Percentiles rank a stretch among this genome's conserved stretches.
Conservation (phyloP, 306 rosid species). For the Arachis stenosperma region DNA sequence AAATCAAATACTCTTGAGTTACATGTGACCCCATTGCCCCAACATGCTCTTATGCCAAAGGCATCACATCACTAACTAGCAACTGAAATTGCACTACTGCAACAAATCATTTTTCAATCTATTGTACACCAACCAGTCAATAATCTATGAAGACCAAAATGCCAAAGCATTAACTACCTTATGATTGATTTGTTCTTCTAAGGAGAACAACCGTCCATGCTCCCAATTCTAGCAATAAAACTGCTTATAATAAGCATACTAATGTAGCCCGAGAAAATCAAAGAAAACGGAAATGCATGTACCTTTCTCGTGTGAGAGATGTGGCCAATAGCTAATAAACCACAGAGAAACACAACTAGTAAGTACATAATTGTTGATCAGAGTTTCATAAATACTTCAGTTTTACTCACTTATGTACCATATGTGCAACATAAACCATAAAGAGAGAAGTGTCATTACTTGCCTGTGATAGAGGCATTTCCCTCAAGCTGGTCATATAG, state of each 20-base stretch:
- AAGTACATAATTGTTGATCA: slow-evolving; percentile 33
- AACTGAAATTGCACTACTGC: background rate
- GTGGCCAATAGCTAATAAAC: slow-evolving; percentile 70
- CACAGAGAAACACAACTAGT: slow-evolving; percentile 39
- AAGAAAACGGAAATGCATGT: slow-evolving; percentile 34
- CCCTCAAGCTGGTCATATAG: slow-evolving; percentile 79
- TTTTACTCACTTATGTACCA: too few species aligned
- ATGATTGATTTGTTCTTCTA: slow-evolving; percentile 83
- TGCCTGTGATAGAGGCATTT: slow-evolving; percentile 77
- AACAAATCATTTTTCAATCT: slow-evolving; percentile 27
- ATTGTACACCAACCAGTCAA: slow-evolving; percentile 6
- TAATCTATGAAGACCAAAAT: slow-evolving; percentile 25
- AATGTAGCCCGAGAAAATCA: slow-evolving; percentile 7
- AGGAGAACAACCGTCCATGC: slow-evolving; percentile 75
- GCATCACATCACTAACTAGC: slow-evolving; percentile 20
- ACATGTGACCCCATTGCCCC: slow-evolving; percentile 6
- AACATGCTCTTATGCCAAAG: slow-evolving; percentile 7
- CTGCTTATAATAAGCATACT: slow-evolving; percentile 18
- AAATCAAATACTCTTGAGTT: slow-evolving; percentile 5
- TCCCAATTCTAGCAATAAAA: slow-evolving; percentile 71
- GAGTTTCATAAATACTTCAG: slow-evolving; percentile 8
- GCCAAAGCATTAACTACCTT: slow-evolving; percentile 58
- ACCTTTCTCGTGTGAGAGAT: slow-evolving; percentile 78
- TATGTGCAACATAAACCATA: slow-evolving; percentile 1
- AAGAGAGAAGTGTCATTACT: slow-evolving; percentile 38